Conservation (phyloP, 768 basidiomycete species). For the Podaxis sp. region DNA sequence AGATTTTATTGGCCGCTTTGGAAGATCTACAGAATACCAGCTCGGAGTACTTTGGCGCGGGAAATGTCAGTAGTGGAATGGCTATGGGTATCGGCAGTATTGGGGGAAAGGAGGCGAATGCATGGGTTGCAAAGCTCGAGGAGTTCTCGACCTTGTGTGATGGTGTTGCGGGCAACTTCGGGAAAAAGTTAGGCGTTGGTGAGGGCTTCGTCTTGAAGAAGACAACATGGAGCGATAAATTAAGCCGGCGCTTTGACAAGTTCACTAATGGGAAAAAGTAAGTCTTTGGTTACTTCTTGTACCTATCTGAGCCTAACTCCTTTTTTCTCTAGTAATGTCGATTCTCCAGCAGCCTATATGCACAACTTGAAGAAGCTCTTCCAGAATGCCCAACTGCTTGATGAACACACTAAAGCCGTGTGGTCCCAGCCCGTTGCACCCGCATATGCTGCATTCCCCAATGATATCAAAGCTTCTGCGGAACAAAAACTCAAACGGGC, state of each 20-base stretch:
- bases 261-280: conserved; percentile 90
- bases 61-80: conserved; percentile 73
- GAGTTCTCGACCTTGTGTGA: conserved; percentile 81
- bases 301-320: conserved; percentile 17
- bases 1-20: conserved; percentile 73
- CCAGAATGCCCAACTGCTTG: conserved; percentile 71
- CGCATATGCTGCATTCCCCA: conserved; percentile 69
- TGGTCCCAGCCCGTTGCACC: conserved; percentile 64
- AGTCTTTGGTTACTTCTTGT: conserved; percentile 21
- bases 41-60: conserved; percentile 73
- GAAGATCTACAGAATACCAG: conserved; percentile 76
- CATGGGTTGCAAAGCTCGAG: conserved; percentile 75
- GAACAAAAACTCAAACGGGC: conserved; percentile 76
- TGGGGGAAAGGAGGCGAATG: conserved; percentile 74
- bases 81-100: conserved; percentile 75
- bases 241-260: conserved; percentile 76
- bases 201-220: conserved; percentile 87
- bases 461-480: conserved; percentile 58
- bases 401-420: conserved; percentile 81
- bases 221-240: conserved; percentile 72
- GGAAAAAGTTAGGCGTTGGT: conserved; percentile 85
- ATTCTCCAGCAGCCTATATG: conserved; percentile 85
- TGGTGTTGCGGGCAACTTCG: conserved; percentile 75
- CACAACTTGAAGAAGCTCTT: conserved; percentile 75
- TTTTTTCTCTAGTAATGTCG: conserved; percentile 51